Evolutionary conservation across 768 basidiomycete species (phyloP).

Genomic region (Podaxis sp.): DNA sequence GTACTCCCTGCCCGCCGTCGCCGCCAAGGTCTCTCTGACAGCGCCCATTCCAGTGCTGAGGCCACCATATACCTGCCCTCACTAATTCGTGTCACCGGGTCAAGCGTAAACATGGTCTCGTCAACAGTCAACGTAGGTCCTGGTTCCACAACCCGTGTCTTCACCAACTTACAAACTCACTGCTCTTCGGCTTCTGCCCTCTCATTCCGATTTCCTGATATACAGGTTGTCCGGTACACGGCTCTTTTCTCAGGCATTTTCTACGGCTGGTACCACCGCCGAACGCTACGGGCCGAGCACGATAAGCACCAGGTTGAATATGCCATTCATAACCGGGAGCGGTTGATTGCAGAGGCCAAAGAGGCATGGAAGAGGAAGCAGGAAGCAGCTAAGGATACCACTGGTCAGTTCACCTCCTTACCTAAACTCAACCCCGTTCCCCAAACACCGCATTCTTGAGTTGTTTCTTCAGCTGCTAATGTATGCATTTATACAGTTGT

Average conservation of each 20-base stretch:
- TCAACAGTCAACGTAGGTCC: slow-evolving; percentile 71
- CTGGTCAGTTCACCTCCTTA: slow-evolving; percentile 43
- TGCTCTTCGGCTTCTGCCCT: background rate
- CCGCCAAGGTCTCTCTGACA: background rate
- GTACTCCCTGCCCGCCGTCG: slow-evolving; percentile 10
- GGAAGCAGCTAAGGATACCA: slow-evolving; percentile 46
- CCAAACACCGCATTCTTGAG: background rate
- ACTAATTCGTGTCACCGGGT: slow-evolving; percentile 25
- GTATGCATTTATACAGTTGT: slow-evolving; percentile 55
- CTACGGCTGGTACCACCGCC: slow-evolving; percentile 92
- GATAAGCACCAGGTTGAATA: slow-evolving; percentile 74
- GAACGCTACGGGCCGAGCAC: slow-evolving; percentile 80
- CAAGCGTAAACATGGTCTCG: slow-evolving; percentile 56
- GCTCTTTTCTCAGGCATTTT: slow-evolving; percentile 83
- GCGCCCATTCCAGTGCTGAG: slow-evolving; percentile 17
- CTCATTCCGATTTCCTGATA: background rate
- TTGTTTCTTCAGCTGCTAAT: background rate
- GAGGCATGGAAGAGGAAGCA: slow-evolving; percentile 87
- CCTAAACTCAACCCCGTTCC: background rate
- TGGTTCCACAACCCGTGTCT: slow-evolving; percentile 3
- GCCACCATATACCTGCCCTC: slow-evolving; percentile 26
- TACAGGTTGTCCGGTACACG: slow-evolving; percentile 90
- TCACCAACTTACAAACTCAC: slow-evolving; percentile 10
- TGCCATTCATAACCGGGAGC: slow-evolving; percentile 70
- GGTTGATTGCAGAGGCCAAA: slow-evolving; percentile 82